Base-by-base conservation (phyloP, 2,329 filamentous ascomycete species). In the Pyrenophora tritici-repentis region DNA sequence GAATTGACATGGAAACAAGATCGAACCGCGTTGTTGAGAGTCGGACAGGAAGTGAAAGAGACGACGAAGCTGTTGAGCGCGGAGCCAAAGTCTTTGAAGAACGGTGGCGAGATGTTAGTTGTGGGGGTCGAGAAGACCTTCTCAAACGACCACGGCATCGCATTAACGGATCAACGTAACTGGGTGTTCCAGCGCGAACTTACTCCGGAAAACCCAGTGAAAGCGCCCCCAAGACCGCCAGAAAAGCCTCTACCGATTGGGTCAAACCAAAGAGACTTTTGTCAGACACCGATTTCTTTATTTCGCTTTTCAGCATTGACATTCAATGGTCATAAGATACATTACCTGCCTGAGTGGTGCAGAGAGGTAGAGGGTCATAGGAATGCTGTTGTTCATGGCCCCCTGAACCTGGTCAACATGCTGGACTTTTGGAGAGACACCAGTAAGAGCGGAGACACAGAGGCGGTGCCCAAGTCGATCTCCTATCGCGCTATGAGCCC, bases 221-320 rank as follows among this genome's bases (percentile, higher is more conserved):
- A 55, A 31, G 50, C 52, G 13, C 50, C 51, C 2, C 45, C 58
- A 4, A 61, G 42, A 32, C 65, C 65, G 2, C 53, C 59, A 22
- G 46, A 58, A 14, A 61, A 62, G 40, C 35, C 53, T 0, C 22
- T 71, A 8, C 70, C 66, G 6, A 34, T 43, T 3, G 63, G 61
- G 5, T 17, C 29, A 8, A 13, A 58, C 22, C 43, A 36, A 9
- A 78, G 87, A 58, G 78, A 79, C 1, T 76, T 96, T 18, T 81
- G 75, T 0, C 90, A 91, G 3, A 86, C 86, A 4, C 79, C 83
- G 1, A 79, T 83, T 3, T 82, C 96, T 2, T 83, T 99, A 42
- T 96, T 96, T 76, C 85, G 93, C 47, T 99, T 95, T 78, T 93
- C 88, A 14, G 92, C 92, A 6, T 81, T 99, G 38, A 93, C 90